phyloP scores from a whole-genome alignment of 306 rosid species.

The Senna siamea region DNA sequence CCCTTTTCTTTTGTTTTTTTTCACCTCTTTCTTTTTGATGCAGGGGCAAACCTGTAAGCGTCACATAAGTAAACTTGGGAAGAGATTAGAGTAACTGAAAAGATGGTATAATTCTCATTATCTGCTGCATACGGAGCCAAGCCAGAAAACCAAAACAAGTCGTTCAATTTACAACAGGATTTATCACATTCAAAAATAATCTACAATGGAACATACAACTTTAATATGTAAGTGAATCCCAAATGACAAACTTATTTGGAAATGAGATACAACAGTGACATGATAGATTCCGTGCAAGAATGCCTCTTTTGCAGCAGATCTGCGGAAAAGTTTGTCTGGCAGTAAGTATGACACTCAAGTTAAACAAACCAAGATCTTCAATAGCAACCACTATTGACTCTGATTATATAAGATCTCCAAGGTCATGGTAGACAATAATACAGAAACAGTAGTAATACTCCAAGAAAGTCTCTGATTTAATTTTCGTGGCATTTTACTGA shows the following conservation, averaged over 20 bases:
- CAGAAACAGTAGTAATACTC: constrained; percentile 4
- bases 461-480: constrained; percentile 29
- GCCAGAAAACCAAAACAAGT: background rate
- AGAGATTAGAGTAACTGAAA: background rate
- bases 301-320: background rate
- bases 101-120: background rate
- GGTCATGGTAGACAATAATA: background rate
- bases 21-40: background rate
- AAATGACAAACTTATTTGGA: too few relatives aligned
- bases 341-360: background rate
- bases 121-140: background rate
- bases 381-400: constrained; percentile 1
- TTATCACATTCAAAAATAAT: too few relatives aligned
- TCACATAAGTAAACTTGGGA: background rate
- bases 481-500: background rate
- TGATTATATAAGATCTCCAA: background rate
- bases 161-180: background rate
- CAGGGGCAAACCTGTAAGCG: background rate
- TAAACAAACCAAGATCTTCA: background rate
- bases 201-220: too few relatives aligned
- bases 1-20: background rate
- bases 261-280: too few relatives aligned
- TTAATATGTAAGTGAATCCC: too few relatives aligned
- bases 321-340: background rate
- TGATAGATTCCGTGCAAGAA: too few relatives aligned